Evolutionary conservation across 805 yeast genomes (phyloP).

Genomic region (Candida ficus): DNA sequence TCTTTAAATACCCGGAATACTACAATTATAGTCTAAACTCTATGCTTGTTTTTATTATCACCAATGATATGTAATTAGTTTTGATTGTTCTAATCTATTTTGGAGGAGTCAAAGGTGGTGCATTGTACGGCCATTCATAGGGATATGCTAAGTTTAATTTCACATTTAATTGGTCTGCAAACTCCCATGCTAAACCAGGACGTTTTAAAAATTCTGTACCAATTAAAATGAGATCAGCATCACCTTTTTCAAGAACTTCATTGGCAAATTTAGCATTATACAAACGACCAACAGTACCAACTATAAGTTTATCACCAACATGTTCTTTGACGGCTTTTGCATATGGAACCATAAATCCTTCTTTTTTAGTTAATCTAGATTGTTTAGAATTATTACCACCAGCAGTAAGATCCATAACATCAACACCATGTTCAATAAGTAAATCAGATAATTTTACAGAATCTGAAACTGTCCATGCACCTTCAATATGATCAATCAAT

Average conservation of each 20-base stretch:
- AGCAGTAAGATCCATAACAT: constrained; percentile 48
- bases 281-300: constrained; percentile 46
- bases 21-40: neutral
- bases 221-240: constrained; percentile 42
- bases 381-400: constrained; percentile 41
- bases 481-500: constrained; percentile 13
- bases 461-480: constrained; percentile 16
- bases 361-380: constrained; percentile 17
- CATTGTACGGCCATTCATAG: constrained; percentile 28
- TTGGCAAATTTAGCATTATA: constrained; percentile 32
- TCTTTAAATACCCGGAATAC: neutral
- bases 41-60: neutral
- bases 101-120: constrained; percentile 11
- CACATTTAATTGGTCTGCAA: constrained; percentile 47
- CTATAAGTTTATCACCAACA: constrained; percentile 36
- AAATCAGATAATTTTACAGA: constrained; percentile 32
- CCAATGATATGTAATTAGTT: too few relatives aligned
- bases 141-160: constrained; percentile 33
- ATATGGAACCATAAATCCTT: constrained; percentile 33
- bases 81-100: too few relatives aligned
- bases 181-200: constrained; percentile 44
- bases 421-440: constrained; percentile 40
- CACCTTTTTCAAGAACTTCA: constrained; percentile 34
- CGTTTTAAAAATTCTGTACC: constrained; percentile 43
- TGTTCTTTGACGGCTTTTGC: constrained; percentile 40